Evolutionary conservation across 805 yeast genomes (phyloP).

Genomic region (Barnettozyma wickerhamii): DNA sequence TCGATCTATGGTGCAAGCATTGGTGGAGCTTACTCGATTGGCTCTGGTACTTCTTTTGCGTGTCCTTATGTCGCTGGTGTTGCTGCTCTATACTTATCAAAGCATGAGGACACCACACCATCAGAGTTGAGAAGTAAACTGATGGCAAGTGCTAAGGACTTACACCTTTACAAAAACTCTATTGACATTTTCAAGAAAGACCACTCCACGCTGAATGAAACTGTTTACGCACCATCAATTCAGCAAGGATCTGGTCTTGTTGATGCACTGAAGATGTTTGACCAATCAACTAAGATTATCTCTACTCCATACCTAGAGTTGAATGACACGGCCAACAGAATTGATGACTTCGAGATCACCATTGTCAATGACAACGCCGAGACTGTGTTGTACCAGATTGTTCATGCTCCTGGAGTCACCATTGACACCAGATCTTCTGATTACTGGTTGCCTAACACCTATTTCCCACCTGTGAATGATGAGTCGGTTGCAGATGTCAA

Average conservation of each 20-base stretch:
- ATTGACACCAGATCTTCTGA: constrained; percentile 5
- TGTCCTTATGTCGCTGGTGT: constrained; percentile 17
- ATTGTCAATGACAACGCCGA: constrained; percentile 12
- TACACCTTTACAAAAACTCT: constrained; percentile 1
- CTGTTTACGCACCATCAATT: constrained; percentile 9
- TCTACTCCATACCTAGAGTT: constrained; percentile 12
- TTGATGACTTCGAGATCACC: constrained; percentile 11
- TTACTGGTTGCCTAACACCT: background rate
- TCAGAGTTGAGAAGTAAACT: constrained; percentile 5
- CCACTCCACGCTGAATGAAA: constrained; percentile 4
- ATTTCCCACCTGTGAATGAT: constrained; percentile 10
- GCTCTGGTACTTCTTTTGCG: constrained; percentile 15
- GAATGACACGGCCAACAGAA: constrained; percentile 14
- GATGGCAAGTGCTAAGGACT: constrained; percentile 8
- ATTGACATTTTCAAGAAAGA: constrained; percentile 3
- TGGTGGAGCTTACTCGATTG: constrained; percentile 6
- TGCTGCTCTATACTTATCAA: constrained; percentile 9
- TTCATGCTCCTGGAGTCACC: constrained; percentile 10
- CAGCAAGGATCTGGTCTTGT: constrained; percentile 18
- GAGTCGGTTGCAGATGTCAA: constrained; percentile 3
- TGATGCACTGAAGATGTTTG: constrained; percentile 11
- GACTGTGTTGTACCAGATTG: constrained; percentile 10
- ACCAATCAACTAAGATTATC: constrained; percentile 4
- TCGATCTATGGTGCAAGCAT: constrained; percentile 8
- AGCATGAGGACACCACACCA: constrained; percentile 6